Evolutionary conservation across 2,329 filamentous ascomycete species (phyloP), one percentile per base, ranked within the genome.

Genomic region (Cordyceps tenuipes): DNA sequence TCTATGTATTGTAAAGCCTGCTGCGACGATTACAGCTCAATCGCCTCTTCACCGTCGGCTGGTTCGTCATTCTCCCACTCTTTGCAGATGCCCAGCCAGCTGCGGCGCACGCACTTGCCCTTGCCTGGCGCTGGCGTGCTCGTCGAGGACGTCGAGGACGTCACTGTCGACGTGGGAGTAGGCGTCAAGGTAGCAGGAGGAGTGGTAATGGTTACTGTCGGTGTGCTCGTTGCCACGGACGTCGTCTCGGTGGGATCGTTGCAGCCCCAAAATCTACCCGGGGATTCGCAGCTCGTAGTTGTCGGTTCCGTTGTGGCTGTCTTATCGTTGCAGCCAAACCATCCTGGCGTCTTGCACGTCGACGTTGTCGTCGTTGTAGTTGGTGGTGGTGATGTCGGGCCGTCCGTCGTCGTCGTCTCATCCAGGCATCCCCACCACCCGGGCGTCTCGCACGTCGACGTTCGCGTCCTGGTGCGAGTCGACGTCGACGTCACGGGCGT

Each of bases 381-480:
- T 3, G 76, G 73, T 0, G 73, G 47, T 15, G 56, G 46, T 26
- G 56, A 29, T 17, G 47, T 70, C 23, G 73, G 74, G 73, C 7
- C 75, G 19, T 51, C 49, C 21, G 49, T 36, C 75, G 1, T 77
- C 79, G 85, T 87, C 3, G 80, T 80, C 71, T 86, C 81, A 65
- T 90, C 88, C 44, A 89, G 75, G 69, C 85, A 91, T 23, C 90
- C 90, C 87, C 88, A 96, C 92, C 92, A 96, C 5, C 92, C 91
- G 31, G 92, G 92, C 1, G 92, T 96, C 72, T 94, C 82, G 75
- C 92, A 96, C 0, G 91, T 96, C 59, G 87, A 85, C 0, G 92
- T 96, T 49, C 91, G 81, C 0, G 92, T 96, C 43, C 91, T 81
- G 3, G 84, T 88, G 48, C 82, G 81, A 3, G 83, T 84, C 17